Conservation (phyloP, 305 asterid species). For the Fraxinus greggii region DNA sequence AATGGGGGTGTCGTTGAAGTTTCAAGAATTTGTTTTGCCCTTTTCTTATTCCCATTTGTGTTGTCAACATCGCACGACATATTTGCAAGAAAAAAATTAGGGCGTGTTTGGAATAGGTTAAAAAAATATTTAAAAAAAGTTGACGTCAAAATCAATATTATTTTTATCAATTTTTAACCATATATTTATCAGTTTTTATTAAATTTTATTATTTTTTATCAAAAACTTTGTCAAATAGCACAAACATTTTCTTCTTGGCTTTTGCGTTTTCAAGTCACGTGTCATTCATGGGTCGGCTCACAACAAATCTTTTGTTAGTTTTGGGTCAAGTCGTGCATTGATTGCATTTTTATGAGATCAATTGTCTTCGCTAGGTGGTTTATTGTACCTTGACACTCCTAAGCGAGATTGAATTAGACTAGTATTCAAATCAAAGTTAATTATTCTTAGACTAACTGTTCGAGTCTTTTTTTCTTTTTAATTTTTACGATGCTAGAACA, state of each 20-base stretch:
- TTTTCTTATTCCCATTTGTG: background rate
- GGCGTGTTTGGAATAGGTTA: background rate
- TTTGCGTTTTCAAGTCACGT: background rate
- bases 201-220: too few species aligned
- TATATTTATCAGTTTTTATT: background rate
- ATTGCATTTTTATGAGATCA: background rate
- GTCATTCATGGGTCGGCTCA: background rate
- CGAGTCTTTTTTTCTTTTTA: background rate
- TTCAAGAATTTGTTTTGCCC: background rate
- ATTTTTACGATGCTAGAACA: background rate
- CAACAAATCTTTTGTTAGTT: background rate
- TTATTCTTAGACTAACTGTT: too few species aligned
- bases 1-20: constrained; percentile 8
- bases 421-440: background rate
- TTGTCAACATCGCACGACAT: background rate
- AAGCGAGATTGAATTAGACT: background rate
- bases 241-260: background rate
- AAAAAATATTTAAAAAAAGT: too few species aligned
- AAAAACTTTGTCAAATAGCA: background rate
- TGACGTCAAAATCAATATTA: background rate
- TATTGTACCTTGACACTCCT: background rate
- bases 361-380: background rate
- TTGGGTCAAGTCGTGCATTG: background rate
- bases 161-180: background rate
- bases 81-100: background rate